phyloP scores from a whole-genome alignment of 2,329 filamentous ascomycete species.

The Cordyceps fumosorosea region DNA sequence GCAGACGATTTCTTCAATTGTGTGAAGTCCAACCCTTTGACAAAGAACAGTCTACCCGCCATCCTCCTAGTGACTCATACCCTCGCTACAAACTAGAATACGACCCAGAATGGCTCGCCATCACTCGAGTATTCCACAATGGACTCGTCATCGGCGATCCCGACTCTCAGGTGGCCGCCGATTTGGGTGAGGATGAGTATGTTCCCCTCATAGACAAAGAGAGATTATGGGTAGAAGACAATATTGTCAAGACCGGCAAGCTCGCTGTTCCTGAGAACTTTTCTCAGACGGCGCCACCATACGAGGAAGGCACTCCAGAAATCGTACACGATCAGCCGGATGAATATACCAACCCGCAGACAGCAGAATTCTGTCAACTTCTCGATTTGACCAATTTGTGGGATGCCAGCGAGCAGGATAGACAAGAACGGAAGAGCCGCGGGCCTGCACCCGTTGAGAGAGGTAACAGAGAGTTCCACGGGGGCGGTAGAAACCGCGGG shows the following conservation, averaged over 20 bases:
- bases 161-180: slow-evolving; percentile 42
- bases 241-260: slow-evolving; percentile 57
- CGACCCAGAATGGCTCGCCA: slow-evolving; percentile 92
- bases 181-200: slow-evolving; percentile 67
- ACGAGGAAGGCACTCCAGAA: slow-evolving; percentile 51
- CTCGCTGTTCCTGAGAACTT: slow-evolving; percentile 76
- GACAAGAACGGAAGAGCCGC: slow-evolving; percentile 46
- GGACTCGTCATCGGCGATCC: slow-evolving; percentile 59
- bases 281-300: slow-evolving; percentile 63
- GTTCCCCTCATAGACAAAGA: slow-evolving; percentile 60
- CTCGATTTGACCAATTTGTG: slow-evolving; percentile 71
- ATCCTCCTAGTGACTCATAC: slow-evolving; percentile 17
- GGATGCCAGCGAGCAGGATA: slow-evolving; percentile 66
- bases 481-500: slow-evolving; percentile 30
- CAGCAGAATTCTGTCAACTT: slow-evolving; percentile 70
- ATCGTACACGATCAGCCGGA: slow-evolving; percentile 56
- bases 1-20: slow-evolving; percentile 76
- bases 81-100: slow-evolving; percentile 62
- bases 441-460: slow-evolving; percentile 46
- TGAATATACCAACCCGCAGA: slow-evolving; percentile 87
- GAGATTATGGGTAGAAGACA: slow-evolving; percentile 71
- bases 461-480: slow-evolving; percentile 29
- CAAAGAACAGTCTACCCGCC: slow-evolving; percentile 18
- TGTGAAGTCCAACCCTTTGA: slow-evolving; percentile 52
- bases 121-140: slow-evolving; percentile 72